These are phyloP conservation scores for Tylopilus microsporus DNA, from an alignment of 1,284 basidiomycete species.

Conservation along the genomic window DNA sequence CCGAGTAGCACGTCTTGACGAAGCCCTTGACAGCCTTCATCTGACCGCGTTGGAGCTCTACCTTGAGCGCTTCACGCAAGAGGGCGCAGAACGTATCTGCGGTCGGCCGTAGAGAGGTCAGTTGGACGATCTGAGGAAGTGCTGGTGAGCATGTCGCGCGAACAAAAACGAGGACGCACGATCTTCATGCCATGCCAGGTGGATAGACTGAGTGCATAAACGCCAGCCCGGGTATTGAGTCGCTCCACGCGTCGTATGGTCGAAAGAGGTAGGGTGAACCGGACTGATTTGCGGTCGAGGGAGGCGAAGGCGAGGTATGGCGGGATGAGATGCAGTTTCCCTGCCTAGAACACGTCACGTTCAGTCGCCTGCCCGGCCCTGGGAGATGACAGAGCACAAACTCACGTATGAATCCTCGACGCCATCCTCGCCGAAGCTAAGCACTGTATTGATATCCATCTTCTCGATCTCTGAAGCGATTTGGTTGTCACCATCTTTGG, in stretches of 20 bases:
- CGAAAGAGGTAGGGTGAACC: conserved; percentile 88
- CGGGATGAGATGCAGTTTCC: conserved; percentile 84
- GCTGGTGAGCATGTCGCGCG: conserved; percentile 9
- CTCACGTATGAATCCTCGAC: conserved; percentile 91
- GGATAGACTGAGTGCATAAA: conserved; percentile 91
- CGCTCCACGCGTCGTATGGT: conserved; percentile 95
- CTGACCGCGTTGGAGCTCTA: conserved; percentile 77
- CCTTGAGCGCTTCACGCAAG: conserved; percentile 85
- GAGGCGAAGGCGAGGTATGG: conserved; percentile 92
- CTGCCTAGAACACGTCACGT: conserved; percentile 54
- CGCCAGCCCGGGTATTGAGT: conserved; percentile 84
- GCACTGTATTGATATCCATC: conserved; percentile 88
- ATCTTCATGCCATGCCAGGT: conserved; percentile 96
- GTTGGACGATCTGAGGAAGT: conserved; percentile 75
- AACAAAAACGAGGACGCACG: conserved; percentile 46
- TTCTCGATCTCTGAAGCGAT: conserved; percentile 47
- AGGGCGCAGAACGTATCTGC: conserved; percentile 92
- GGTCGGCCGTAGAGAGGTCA: conserved; percentile 92
- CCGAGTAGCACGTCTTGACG: conserved; percentile 90
- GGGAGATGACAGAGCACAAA: conserved; percentile 18
- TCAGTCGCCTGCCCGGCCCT: background rate
- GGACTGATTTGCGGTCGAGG: conserved; percentile 86
- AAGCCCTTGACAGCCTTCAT: conserved; percentile 95
- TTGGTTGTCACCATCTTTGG: conserved; percentile 24
- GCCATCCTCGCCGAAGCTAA: conserved; percentile 74